Base-by-base conservation (phyloP, 257 asterid genomes). In the Datura wrightii region DNA sequence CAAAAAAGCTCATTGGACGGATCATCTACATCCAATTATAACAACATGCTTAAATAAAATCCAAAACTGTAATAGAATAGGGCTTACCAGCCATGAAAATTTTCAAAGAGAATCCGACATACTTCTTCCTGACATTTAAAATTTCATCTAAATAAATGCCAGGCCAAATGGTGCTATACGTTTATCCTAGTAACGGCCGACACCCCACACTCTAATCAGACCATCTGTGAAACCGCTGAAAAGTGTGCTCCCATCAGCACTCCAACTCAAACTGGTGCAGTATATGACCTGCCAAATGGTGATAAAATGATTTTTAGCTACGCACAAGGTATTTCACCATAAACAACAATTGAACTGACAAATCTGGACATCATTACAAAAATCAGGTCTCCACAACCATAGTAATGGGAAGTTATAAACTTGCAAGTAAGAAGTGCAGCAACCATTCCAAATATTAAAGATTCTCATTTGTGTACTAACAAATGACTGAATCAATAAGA, bases 171-270 rank as follows among this genome's bases (percentile, higher is more conserved):
- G 56, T 59, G 41, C 54, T 70, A 60, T 3, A 7, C 50, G 82
- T 34, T 79, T 31, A 82, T 52, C 66, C 91, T 91, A 92, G 87
- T 89, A 92, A 31, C 95, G 95, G 24, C 88, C 87, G 3, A 94
- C 31, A 5, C 91, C 92, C 92, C 93, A 94, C 44, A 94, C 97
- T 67, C 98, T 89, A 70, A 94, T 86, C 34, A 94, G 90, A 19
- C 97, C 97, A 48, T 92, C 97, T 0, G 97, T 94, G 36, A 89
- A 94, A 13, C 97, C 96, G 66, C 97, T 91, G 89, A 91, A 94
- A 24, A 94, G 96, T 46, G 93, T 94, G 89, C 94, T 91, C 82
- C 97, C 97, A 89, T 92, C 97, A 1, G 90, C 90, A 48, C 93
- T 93, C 98, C 95, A 94, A 88, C 15, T 87, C 71, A 94, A 89